Base-by-base conservation (phyloP, 108 stramenopile species). In the Nitzschia sp. region DNA sequence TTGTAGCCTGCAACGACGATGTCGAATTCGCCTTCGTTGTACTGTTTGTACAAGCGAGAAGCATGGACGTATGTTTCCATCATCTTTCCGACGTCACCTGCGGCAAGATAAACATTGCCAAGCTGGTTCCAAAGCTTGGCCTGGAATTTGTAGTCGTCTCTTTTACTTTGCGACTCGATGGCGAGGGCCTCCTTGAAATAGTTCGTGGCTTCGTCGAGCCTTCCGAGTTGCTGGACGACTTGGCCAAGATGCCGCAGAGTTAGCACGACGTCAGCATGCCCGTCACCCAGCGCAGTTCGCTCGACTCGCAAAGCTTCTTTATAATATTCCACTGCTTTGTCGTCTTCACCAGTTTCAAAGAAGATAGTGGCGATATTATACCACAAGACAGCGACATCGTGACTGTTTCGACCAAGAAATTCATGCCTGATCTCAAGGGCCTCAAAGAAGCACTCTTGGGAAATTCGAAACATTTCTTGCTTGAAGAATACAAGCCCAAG, bases 311-410 rank as follows among this genome's bases (percentile, higher is more conserved):
- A 59, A 8, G 84, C 75, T 53, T 88, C 87, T 19, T 70, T 55
- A 36, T 83, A 88, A 24, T 57, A 49, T 35, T 72, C 21, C 27
- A 85, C 78, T 0, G 87, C 87, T 8, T 42, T 24, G 4, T 81
- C 80, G 19, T 83, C 87, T 46, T 85, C 68, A 0, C 87, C 87
- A 19, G 35, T 74, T 32, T 83, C 82, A 34, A 85, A 64, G 54
- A 80, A 76, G 27, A 83, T 77, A 11, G 84, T 88, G 0, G 80
- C 87, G 71, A 88, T 81, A 55, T 88, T 88, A 70, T 85, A 85
- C 75, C 76, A 76, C 15, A 80, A 48, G 32, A 82, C 61, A 32
- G 81, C 84, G 1, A 82, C 75, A 54, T 85, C 84, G 19, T 71
- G 64, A 57, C 83, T 79, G 48, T 85, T 67, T 21, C 46, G 46